Evolutionary conservation across 2,329 filamentous ascomycete species (phyloP), one percentile per base, ranked within the genome.

Genomic region (Cercospora sp.): DNA sequence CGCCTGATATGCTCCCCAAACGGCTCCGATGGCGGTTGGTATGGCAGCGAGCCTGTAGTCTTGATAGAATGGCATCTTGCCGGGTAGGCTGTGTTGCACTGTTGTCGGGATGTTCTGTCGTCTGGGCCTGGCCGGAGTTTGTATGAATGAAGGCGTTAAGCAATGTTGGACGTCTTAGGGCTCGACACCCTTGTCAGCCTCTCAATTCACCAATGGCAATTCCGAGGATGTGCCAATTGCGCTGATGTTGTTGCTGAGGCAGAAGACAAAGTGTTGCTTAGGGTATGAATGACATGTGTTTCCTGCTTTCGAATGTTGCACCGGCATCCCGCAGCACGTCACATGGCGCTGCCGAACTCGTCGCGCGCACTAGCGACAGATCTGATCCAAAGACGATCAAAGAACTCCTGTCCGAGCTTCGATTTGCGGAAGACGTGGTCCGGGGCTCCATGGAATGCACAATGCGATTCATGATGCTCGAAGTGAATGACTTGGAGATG

Each of bases 1-100:
- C 13, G 72, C 59, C 28, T 74, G 69, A 39, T 66, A 70, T 18
- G 62, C 39, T 13, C 66, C 55, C 71, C 71, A 73, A 6, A 72
- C 8, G 28, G 64, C 66, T n/a, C 71, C 73, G n/a, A 74, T 45
- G 18, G 64, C 61, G 5, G 68, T 66, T 12, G 72, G 53, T 2
- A 67, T 63, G 4, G 58, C 20, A 10, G 42, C 55, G 45, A 65
- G 48, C 53, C 18, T 55, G 48, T 23, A 55, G 20, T 55, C 23
- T 23, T 28, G 48, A 16, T 55, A 28, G 23, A 55, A 30, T 8
- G 23, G 23, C 23, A 55, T 55, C 23, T 28, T 28, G 13, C 30
- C 10, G 3, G 20, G 23, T 3, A 28, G 5, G 6, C 1, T 8
- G 48, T 53, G 26, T 26, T 13, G 12, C 8, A n/a, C 48, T 30